These are phyloP conservation scores for Massarina eburnea DNA, from an alignment of 2,329 filamentous ascomycete genomes.

Conservation along the genomic window DNA sequence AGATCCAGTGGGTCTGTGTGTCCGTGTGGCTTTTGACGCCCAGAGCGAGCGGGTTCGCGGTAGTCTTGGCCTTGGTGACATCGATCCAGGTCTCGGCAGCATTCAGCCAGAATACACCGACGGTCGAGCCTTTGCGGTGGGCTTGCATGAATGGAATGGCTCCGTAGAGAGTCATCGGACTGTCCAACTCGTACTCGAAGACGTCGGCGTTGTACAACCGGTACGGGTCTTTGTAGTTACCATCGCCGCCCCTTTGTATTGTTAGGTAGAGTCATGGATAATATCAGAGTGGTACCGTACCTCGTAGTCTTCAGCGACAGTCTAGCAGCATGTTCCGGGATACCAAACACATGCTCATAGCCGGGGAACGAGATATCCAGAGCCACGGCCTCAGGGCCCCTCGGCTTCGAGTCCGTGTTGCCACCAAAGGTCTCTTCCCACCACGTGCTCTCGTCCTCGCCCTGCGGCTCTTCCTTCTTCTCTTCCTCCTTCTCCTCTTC, in stretches of 20 bases:
- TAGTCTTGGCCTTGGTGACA: constrained; percentile 76
- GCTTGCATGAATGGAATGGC: constrained; percentile 97
- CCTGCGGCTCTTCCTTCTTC: constrained; percentile 45
- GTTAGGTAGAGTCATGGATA: background rate
- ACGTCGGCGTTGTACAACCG: constrained; percentile 95
- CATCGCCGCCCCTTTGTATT: constrained; percentile 67
- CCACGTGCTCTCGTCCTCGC: constrained; percentile 85
- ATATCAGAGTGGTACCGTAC: constrained; percentile 32
- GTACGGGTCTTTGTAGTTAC: constrained; percentile 86
- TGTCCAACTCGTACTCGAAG: constrained; percentile 96
- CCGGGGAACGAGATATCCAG: constrained; percentile 90
- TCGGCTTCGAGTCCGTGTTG: constrained; percentile 93
- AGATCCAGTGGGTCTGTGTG: constrained; percentile 96
- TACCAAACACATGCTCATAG: constrained; percentile 90
- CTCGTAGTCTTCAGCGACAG: constrained; percentile 88
- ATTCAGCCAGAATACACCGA: constrained; percentile 97
- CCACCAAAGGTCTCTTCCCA: constrained; percentile 97
- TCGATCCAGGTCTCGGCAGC: constrained; percentile 97
- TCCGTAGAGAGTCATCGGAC: constrained; percentile 98
- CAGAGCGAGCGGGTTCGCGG: constrained; percentile 75
- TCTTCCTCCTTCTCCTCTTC: constrained; percentile 47
- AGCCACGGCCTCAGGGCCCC: constrained; percentile 86
- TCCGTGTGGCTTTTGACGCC: constrained; percentile 68
- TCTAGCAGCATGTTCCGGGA: constrained; percentile 88
- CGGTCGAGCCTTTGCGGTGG: constrained; percentile 87